Percentiles rank a stretch among this genome's conserved stretches.
Conservation (phyloP, 2,329 filamentous ascomycete species). For the Neopestalotiopsis sp. region DNA sequence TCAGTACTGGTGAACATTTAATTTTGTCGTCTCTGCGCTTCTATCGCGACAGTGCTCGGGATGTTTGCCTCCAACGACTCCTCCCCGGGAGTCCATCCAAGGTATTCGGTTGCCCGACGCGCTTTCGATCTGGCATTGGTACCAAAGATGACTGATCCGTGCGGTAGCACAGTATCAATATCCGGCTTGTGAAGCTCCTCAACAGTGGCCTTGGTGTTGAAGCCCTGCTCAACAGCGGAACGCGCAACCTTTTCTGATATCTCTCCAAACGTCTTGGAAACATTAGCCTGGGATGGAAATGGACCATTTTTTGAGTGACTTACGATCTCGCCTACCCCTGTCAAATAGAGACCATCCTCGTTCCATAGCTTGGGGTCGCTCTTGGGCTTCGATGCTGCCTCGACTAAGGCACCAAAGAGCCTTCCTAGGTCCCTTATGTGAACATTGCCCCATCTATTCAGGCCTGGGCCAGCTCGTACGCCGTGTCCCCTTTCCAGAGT, state of each 20-base stretch:
- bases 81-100: conserved; percentile 59
- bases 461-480: conserved; percentile 38
- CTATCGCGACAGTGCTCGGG: background rate
- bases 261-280: background rate
- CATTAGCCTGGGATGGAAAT: background rate
- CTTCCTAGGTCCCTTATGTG: conserved; percentile 33
- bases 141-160: conserved; percentile 57
- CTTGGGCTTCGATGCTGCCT: conserved; percentile 31
- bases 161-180: conserved; percentile 44
- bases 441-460: conserved; percentile 41
- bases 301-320: background rate
- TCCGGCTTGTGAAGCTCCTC: conserved; percentile 43
- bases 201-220: conserved; percentile 29
- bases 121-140: conserved; percentile 60
- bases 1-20: background rate
- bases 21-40: background rate
- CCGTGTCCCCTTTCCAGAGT: conserved; percentile 39
- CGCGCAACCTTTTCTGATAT: conserved; percentile 30
- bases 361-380: conserved; percentile 36
- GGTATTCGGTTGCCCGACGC: conserved; percentile 53
- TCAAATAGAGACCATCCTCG: background rate
- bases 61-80: conserved; percentile 49
- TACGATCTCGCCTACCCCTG: conserved; percentile 2
- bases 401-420: conserved; percentile 35
- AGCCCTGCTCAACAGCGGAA: conserved; percentile 32